Conservation (phyloP, 768 basidiomycete species). For the Suillus subaureus region DNA sequence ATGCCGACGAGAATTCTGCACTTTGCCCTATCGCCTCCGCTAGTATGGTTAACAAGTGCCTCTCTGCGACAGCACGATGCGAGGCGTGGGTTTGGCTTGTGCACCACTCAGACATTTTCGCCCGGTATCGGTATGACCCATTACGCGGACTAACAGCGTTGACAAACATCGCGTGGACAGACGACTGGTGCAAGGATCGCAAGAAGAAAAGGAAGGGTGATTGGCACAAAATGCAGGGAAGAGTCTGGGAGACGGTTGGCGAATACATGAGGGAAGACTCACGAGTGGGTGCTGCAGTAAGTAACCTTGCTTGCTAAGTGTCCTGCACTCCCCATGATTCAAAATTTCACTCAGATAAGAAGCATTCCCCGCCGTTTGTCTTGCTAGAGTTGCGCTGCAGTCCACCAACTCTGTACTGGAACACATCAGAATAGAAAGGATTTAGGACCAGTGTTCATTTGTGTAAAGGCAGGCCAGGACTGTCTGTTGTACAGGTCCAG, state of each 20-base stretch:
- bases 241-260: neutral
- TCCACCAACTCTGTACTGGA: neutral
- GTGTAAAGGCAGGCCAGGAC: neutral
- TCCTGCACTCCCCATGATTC: neutral
- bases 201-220: neutral
- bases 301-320: neutral
- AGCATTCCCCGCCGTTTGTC: neutral
- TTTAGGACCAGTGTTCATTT: neutral
- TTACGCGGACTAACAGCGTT: constrained; percentile 37
- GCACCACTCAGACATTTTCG: constrained; percentile 26
- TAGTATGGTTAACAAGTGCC: neutral
- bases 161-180: constrained; percentile 24
- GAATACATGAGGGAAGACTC: neutral
- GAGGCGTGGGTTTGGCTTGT: constrained; percentile 13
- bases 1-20: neutral
- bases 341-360: neutral
- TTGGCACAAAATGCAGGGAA: neutral
- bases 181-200: constrained; percentile 36
- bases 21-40: neutral
- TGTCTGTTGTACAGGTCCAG: too few species aligned
- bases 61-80: neutral
- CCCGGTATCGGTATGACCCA: constrained; percentile 34
- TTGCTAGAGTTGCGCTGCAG: neutral
- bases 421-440: neutral
- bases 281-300: neutral